These are phyloP conservation scores for Hygrophorus pudorinus DNA, from an alignment of 768 basidiomycete genomes.

Conservation along the genomic window DNA sequence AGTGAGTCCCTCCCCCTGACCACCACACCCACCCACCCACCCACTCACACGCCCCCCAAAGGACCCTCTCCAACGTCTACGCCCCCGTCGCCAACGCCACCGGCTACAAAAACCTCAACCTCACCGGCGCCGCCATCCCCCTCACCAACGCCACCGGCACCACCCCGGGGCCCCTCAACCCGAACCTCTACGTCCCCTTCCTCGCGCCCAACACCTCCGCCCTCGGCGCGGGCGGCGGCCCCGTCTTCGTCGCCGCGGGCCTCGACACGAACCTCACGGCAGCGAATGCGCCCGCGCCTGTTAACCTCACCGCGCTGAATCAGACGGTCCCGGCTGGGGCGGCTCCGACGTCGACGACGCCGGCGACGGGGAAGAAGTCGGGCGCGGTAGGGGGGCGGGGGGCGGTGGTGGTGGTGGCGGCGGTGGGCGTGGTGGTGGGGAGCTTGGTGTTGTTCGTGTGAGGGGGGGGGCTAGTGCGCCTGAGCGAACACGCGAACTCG, in stretches of 20 bases:
- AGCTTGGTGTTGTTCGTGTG: no score
- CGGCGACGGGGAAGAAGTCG: no score
- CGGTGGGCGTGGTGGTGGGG: no score
- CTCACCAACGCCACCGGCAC: constrained; percentile 31
- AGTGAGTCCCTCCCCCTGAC: constrained; percentile 18
- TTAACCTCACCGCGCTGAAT: constrained; percentile 27
- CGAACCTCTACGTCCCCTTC: constrained; percentile 30
- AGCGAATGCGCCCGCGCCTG: constrained; percentile 24
- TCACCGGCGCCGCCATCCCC: constrained; percentile 15
- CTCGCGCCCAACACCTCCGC: constrained; percentile 30
- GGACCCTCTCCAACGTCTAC: constrained; percentile 36
- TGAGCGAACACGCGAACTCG: no score
- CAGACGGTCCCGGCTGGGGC: constrained; percentile 5
- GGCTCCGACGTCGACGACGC: no score
- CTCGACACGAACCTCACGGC: constrained; percentile 26
- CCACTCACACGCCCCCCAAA: constrained; percentile 14
- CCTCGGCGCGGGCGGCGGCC: constrained; percentile 31
- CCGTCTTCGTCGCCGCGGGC: constrained; percentile 25
- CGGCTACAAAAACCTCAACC: constrained; percentile 24
- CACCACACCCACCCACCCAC: constrained; percentile 2
- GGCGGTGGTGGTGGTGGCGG: no score
- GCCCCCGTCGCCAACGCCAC: constrained; percentile 36
- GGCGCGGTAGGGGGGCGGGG: no score
- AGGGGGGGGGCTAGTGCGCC: no score
- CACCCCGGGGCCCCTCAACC: constrained; percentile 35